Percentiles rank a stretch among this genome's conserved stretches.
Evolutionary conservation across 2,329 filamentous ascomycete genomes (phyloP).

Genomic region (Macrophomina tecta): DNA sequence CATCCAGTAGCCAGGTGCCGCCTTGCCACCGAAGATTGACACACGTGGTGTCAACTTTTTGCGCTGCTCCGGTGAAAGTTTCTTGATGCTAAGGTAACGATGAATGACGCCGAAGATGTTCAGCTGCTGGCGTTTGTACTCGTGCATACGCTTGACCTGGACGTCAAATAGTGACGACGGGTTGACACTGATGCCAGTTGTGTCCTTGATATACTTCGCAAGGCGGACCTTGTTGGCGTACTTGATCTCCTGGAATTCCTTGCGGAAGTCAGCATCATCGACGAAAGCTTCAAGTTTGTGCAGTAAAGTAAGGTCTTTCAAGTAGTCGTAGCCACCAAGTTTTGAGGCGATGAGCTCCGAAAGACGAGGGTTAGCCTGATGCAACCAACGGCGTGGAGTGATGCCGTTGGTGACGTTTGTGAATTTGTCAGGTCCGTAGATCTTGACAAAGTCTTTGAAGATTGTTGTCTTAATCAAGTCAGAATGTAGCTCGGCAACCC

Average conservation of each 20-base stretch:
- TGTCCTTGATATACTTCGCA: slow-evolving; percentile 86
- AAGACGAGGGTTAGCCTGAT: slow-evolving; percentile 93
- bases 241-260: slow-evolving; percentile 97
- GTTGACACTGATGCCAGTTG: slow-evolving; percentile 81
- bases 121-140: slow-evolving; percentile 98
- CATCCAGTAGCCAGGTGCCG: slow-evolving; percentile 99
- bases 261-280: slow-evolving; percentile 87
- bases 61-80: slow-evolving; percentile 78
- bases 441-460: slow-evolving; percentile 96
- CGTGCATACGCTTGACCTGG: slow-evolving; percentile 98
- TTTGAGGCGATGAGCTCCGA: slow-evolving; percentile 93
- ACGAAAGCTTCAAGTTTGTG: slow-evolving; percentile 84
- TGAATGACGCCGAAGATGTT: slow-evolving; percentile 99
- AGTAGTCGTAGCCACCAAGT: slow-evolving; percentile 79
- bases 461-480: slow-evolving; percentile 99
- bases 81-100: slow-evolving; percentile 88
- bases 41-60: slow-evolving; percentile 89
- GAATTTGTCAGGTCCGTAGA: slow-evolving; percentile 97
- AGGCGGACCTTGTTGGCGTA: slow-evolving; percentile 92
- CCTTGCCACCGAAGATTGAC: slow-evolving; percentile 96
- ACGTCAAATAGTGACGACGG: slow-evolving; percentile 91
- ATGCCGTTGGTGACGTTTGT: slow-evolving; percentile 99
- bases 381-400: slow-evolving; percentile 92
- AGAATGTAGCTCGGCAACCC: slow-evolving; percentile 95
- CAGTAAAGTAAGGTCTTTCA: slow-evolving; percentile 87